Conservation (phyloP, 495 filamentous ascomycete species). For the Penicillium canescens region DNA sequence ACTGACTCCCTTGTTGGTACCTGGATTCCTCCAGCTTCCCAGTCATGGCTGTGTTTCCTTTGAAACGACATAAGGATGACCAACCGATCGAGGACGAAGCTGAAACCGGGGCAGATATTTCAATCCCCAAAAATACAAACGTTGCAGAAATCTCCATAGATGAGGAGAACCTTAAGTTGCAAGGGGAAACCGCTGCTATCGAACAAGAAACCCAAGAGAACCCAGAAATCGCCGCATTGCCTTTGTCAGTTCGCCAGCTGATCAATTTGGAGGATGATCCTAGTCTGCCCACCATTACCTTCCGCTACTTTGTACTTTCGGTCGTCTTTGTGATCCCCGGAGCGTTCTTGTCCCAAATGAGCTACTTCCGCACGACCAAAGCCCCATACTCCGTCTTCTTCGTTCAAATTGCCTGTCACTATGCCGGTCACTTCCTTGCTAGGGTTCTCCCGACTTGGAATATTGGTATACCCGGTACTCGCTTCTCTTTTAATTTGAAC, state of each 20-base stretch:
- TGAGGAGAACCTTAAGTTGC: conserved; percentile 19
- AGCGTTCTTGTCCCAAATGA: conserved; percentile 55
- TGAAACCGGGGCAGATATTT: background rate
- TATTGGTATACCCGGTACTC: conserved; percentile 48
- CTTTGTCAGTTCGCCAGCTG: conserved; percentile 50
- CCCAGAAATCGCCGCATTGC: conserved; percentile 48
- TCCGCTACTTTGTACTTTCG: conserved; percentile 56
- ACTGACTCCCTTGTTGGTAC: too few species aligned
- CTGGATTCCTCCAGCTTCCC: too few species aligned
- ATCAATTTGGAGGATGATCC: conserved; percentile 55
- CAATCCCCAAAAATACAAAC: background rate
- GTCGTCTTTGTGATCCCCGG: conserved; percentile 54
- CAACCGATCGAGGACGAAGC: background rate
- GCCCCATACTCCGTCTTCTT: conserved; percentile 60
- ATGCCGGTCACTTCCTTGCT: conserved; percentile 54
- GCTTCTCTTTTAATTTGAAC: conserved; percentile 51
- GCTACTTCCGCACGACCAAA: conserved; percentile 52
- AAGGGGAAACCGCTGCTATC: conserved; percentile 23
- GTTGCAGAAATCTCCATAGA: conserved; percentile 7
- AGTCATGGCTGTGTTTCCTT: background rate
- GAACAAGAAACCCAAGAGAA: conserved; percentile 41
- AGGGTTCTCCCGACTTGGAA: conserved; percentile 46
- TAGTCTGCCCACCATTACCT: conserved; percentile 51
- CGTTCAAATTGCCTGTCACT: conserved; percentile 56
- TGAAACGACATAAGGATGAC: background rate